These are phyloP conservation scores for Leptographium wingfieldii DNA, from an alignment of 2,329 filamentous ascomycete species.

Conservation along the genomic window DNA sequence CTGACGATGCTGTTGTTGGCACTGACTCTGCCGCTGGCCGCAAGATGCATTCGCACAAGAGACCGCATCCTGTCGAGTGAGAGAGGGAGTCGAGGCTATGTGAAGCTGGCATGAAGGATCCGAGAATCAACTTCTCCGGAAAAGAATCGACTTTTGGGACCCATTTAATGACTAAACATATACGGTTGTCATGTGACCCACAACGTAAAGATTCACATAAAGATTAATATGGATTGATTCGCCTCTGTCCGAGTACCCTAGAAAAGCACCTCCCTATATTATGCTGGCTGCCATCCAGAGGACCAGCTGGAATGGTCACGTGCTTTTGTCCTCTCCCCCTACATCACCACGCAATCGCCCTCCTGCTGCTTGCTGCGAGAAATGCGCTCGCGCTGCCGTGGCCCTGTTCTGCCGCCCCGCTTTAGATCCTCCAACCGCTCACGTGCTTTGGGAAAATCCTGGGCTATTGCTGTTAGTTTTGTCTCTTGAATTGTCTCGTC, in stretches of 20 bases:
- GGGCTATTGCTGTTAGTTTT: conserved; percentile 41
- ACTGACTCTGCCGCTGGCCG: neutral
- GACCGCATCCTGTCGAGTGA: neutral
- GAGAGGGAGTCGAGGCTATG: neutral
- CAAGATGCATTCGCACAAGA: neutral
- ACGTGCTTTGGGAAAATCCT: conserved; percentile 87
- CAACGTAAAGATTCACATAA: no score
- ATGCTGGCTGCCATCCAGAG: neutral
- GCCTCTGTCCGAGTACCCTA: no score
- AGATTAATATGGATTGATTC: no score
- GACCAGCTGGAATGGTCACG: neutral
- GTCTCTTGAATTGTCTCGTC: no score
- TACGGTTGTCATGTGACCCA: no score
- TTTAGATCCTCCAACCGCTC: conserved; percentile 90
- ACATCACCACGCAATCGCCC: conserved; percentile 82
- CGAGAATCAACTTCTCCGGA: no score
- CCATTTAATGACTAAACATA: no score
- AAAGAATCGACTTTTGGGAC: no score
- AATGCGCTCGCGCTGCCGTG: conserved; percentile 65
- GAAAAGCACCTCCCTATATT: no score
- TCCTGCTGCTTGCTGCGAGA: conserved; percentile 80
- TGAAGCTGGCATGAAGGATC: neutral
- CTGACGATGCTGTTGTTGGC: neutral
- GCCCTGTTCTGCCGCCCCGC: conserved; percentile 56
- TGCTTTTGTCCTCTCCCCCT: no score